A percentile compares a stretch with the other conserved stretches of the same genome.
Evolutionary conservation across 1,139 yeast species (phyloP).

Genomic region (Waltiozyma sp.): DNA sequence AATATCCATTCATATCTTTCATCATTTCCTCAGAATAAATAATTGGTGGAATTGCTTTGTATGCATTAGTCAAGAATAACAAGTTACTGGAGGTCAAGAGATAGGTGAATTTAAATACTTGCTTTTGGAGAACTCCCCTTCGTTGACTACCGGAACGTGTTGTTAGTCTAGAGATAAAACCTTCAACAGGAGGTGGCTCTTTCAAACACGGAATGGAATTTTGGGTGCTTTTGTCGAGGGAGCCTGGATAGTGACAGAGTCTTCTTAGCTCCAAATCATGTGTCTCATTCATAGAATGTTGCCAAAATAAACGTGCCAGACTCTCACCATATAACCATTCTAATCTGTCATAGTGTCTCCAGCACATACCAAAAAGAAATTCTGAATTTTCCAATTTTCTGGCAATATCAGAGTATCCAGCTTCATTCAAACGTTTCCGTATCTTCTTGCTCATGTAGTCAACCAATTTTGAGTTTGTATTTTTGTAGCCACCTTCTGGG

Average conservation of each 20-base stretch:
- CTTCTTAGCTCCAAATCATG: slow-evolving; percentile 51
- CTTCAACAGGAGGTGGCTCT: slow-evolving; percentile 24
- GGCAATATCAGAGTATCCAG: slow-evolving; percentile 15
- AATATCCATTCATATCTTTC: neutral
- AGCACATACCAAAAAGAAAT: slow-evolving; percentile 39
- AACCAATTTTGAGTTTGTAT: slow-evolving; percentile 26
- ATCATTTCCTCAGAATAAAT: slow-evolving; percentile 21
- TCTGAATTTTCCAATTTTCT: slow-evolving; percentile 15
- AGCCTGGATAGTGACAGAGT: slow-evolving; percentile 33
- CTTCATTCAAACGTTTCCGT: slow-evolving; percentile 11
- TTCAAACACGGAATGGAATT: neutral
- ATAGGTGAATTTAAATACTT: slow-evolving; percentile 47
- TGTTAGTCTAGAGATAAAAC: slow-evolving; percentile 54
- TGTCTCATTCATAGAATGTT: slow-evolving; percentile 31
- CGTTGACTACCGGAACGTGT: slow-evolving; percentile 37
- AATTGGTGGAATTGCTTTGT: slow-evolving; percentile 52
- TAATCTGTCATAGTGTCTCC: slow-evolving; percentile 59
- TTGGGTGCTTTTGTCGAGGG: slow-evolving; percentile 26
- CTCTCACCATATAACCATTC: slow-evolving; percentile 61
- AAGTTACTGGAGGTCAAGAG: slow-evolving; percentile 52
- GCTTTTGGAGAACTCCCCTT: slow-evolving; percentile 27
- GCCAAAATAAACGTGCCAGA: slow-evolving; percentile 34
- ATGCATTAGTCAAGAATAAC: slow-evolving; percentile 46
- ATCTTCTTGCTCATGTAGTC: slow-evolving; percentile 23
- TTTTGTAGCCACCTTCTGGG: slow-evolving; percentile 25